Conservation (phyloP, 306 rosid genomes). For the Gleditsia sinensis region DNA sequence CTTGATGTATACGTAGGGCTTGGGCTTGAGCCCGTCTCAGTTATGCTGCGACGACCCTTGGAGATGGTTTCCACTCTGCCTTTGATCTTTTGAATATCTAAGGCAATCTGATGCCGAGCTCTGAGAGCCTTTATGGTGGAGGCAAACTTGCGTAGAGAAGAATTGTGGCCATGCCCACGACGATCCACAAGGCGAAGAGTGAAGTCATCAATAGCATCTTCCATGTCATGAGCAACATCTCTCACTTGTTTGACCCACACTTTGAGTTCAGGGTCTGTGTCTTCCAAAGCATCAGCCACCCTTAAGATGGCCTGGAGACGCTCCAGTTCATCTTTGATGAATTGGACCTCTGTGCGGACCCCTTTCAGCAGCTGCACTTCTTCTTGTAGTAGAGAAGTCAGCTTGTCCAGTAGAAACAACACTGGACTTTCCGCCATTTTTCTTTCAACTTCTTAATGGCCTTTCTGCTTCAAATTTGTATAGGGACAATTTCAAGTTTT, state of each 20-base stretch:
- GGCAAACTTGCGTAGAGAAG: neutral
- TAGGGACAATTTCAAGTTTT: neutral
- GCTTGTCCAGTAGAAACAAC: conserved; percentile 44
- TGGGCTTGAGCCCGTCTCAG: conserved; percentile 18
- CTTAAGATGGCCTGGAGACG: conserved; percentile 42
- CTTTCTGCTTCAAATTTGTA: neutral
- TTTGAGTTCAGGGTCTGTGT: conserved; percentile 46
- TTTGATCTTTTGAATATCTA: conserved; percentile 40
- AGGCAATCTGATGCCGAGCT: conserved; percentile 45
- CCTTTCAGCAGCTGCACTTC: conserved; percentile 49
- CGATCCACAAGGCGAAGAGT: conserved; percentile 37
- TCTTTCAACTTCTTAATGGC: neutral
- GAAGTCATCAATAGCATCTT: conserved; percentile 56
- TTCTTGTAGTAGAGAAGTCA: conserved; percentile 36
- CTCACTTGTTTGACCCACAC: conserved; percentile 52
- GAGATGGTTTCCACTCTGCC: conserved; percentile 36
- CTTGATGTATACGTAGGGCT: conserved; percentile 22
- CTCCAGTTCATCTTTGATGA: conserved; percentile 49
- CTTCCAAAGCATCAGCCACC: conserved; percentile 45
- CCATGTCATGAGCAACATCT: conserved; percentile 51
- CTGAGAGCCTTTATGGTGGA: neutral
- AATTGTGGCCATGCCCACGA: neutral
- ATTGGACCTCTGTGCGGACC: conserved; percentile 42
- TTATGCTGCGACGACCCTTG: conserved; percentile 30
- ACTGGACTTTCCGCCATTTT: conserved; percentile 65